Percentiles rank a stretch among this genome's conserved stretches.
phyloP scores from a whole-genome alignment of 495 filamentous ascomycete species.

The Hypomontagnella monticulosa region DNA sequence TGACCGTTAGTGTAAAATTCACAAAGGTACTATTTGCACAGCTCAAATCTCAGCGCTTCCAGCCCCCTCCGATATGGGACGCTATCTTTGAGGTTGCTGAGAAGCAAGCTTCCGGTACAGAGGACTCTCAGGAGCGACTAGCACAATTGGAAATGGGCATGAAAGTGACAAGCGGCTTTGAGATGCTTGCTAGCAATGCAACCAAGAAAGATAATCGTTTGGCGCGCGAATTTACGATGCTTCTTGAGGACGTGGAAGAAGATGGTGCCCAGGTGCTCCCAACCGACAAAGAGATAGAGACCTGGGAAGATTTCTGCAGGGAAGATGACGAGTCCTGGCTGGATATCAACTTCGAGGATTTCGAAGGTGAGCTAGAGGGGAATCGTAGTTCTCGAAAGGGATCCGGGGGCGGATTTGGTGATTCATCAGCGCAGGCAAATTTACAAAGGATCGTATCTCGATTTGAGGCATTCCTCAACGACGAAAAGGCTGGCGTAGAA shows the following conservation, averaged over 20 bases:
- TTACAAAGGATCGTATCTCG: slow-evolving; percentile 87
- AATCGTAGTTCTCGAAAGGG: slow-evolving; percentile 34
- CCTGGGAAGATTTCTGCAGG: slow-evolving; percentile 67
- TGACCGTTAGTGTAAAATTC: slow-evolving; percentile 80
- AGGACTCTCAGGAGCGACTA: slow-evolving; percentile 49
- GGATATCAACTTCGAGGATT: slow-evolving; percentile 87
- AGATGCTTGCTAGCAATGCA: slow-evolving; percentile 79
- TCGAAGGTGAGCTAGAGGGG: slow-evolving; percentile 77
- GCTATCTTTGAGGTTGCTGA: slow-evolving; percentile 40
- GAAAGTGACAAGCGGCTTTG: slow-evolving; percentile 90
- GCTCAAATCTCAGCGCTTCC: slow-evolving; percentile 88
- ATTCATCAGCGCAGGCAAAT: slow-evolving; percentile 80
- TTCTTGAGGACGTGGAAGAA: slow-evolving; percentile 75
- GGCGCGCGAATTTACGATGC: slow-evolving; percentile 75
- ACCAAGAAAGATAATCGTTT: slow-evolving; percentile 70
- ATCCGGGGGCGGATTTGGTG: slow-evolving; percentile 68
- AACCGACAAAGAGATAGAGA: slow-evolving; percentile 73
- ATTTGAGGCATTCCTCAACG: slow-evolving; percentile 92
- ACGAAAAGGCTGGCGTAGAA: slow-evolving; percentile 80
- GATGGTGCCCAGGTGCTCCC: slow-evolving; percentile 69
- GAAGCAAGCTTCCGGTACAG: slow-evolving; percentile 20
- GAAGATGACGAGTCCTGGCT: slow-evolving; percentile 93
- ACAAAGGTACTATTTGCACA: slow-evolving; percentile 92
- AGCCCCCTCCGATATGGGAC: slow-evolving; percentile 71
- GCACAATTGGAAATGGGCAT: slow-evolving; percentile 77